Base-by-base conservation (phyloP, 805 yeast genomes). In the Ogataea methylovora region DNA sequence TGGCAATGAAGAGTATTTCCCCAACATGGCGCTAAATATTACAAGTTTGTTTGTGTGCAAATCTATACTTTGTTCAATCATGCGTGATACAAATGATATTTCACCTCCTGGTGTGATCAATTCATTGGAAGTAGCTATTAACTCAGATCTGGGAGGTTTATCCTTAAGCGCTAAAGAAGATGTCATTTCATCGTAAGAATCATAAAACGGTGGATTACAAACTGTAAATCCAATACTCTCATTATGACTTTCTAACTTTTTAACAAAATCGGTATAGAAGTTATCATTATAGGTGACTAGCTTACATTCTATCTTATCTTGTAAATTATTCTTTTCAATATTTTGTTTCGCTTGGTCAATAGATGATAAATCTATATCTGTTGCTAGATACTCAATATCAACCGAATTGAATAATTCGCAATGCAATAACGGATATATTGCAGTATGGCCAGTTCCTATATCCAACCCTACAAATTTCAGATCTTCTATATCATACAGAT, bases 121-220 rank as follows among this genome's bases (percentile, higher is more conserved):
- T 36, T 72, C 79, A 16, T 38, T 37, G 0, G 39, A 31, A 4
- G 51, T 43, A 1, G 69, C 76, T 2, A 36, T 26, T 11, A 62
- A 60, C 10, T 38, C 43, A 2, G 35, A 24, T 11, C 13, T 24
- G 5, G 39, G 44, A 2, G 29, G 20, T 3, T 9, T 20, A 12
- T 28, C 18, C 40, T 69, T 71, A 4, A 24, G n/a, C 2, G 27
- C 27, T 8, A 35, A 27, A 12, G 49, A 47, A 3, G 30, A 25
- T 4, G 38, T 33, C 44, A 67, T 39, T 29, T 69, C 75, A 1
- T 45, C 51, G 0, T 18, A 9, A 0, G 67, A 57, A 3, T 43
- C 35, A 43, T 69, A 72, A 42, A 72, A 72, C 2, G 79, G 79
- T 3, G 79, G 79, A 42, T 72, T 72, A 45, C 78, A 71, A 46